phyloP scores from a whole-genome alignment of 2,329 filamentous ascomycete genomes.

The Chaetomium sp. region DNA sequence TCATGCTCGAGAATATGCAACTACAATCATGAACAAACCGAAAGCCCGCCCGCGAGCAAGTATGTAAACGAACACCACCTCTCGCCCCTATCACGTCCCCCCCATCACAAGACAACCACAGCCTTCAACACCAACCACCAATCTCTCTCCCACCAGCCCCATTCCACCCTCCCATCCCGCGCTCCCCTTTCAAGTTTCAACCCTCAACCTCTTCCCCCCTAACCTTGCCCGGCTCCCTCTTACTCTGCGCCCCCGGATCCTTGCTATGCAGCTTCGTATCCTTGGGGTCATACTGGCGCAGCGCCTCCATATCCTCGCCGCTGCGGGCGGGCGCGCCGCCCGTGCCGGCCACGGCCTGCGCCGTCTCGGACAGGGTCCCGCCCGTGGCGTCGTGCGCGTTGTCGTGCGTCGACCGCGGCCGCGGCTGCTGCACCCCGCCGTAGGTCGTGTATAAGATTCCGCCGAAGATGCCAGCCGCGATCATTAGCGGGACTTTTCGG shows the following conservation, averaged over 20 bases:
- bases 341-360: constrained; percentile 23
- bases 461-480: constrained; percentile 23
- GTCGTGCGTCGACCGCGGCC: constrained; percentile 10
- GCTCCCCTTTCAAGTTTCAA: too few relatives aligned
- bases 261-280: constrained; percentile 20
- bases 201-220: constrained; percentile 20
- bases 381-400: neutral
- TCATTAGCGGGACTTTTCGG: constrained; percentile 27
- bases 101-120: neutral
- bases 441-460: constrained; percentile 29
- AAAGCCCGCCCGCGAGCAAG: neutral
- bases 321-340: constrained; percentile 26
- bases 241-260: constrained; percentile 21
- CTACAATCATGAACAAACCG: neutral
- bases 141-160: constrained; percentile 1
- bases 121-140: neutral
- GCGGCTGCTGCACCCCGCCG: constrained; percentile 32
- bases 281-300: constrained; percentile 25
- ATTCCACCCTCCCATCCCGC: neutral
- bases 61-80: neutral
- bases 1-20: neutral
- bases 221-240: constrained; percentile 37
- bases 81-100: neutral
- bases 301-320: neutral
- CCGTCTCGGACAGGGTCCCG: constrained; percentile 26